Conservation (phyloP, 139 green algal species). For the Diplosphaera chodatii region DNA sequence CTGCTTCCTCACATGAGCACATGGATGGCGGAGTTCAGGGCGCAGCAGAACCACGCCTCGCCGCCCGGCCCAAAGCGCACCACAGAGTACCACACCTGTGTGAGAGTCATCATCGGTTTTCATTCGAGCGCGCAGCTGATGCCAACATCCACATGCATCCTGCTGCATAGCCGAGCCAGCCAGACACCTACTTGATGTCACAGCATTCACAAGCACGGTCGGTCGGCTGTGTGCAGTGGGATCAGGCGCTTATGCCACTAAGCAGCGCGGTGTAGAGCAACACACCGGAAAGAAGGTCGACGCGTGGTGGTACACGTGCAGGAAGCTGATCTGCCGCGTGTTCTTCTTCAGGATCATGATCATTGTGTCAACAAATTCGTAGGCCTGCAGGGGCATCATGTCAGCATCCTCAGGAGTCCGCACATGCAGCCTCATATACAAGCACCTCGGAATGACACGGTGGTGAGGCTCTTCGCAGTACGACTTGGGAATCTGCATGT, state of each 20-base stretch:
- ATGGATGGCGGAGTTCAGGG: slow-evolving; percentile 40
- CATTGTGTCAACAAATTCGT: slow-evolving; percentile 53
- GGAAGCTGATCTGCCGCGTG: slow-evolving; percentile 38
- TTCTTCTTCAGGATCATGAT: slow-evolving; percentile 65
- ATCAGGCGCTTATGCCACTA: no score
- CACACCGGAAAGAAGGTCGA: slow-evolving; percentile 34
- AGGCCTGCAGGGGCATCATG: slow-evolving; percentile 21
- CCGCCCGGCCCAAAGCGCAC: slow-evolving; percentile 35
- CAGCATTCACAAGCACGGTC: no score
- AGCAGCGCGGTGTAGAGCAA: no score
- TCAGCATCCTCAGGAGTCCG: no score
- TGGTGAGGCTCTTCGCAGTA: neutral
- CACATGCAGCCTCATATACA: no score
- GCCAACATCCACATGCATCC: slow-evolving; percentile 17
- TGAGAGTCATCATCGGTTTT: slow-evolving; percentile 7
- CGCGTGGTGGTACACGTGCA: slow-evolving; percentile 52
- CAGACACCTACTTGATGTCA: no score
- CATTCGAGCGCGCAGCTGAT: slow-evolving; percentile 3
- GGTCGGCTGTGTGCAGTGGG: no score
- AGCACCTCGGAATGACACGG: neutral
- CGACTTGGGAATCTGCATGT: no score
- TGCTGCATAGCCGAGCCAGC: no score
- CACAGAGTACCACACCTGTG: slow-evolving; percentile 30
- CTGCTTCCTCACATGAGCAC: slow-evolving; percentile 26
- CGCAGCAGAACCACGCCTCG: slow-evolving; percentile 35